Percentiles rank a stretch among this genome's conserved stretches.
These are phyloP conservation scores for Artemisia annua DNA, from an alignment of 129 eudicot genomes.

Conservation along the genomic window DNA sequence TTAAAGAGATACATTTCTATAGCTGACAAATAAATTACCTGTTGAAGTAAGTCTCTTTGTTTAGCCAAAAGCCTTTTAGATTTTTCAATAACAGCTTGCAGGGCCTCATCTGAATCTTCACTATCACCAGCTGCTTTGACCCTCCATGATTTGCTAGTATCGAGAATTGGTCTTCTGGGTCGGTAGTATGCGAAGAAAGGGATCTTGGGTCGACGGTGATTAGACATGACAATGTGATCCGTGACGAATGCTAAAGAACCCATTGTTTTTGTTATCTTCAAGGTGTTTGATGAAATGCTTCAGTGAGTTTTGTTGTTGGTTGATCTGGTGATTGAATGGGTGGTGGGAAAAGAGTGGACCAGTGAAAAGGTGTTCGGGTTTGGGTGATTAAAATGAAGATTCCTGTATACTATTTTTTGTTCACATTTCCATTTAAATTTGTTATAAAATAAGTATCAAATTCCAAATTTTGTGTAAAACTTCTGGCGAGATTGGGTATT, in stretches of 20 bases:
- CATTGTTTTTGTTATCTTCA: slow-evolving; percentile 61
- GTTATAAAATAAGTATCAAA: too few relatives aligned
- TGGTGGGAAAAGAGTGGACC: not conserved
- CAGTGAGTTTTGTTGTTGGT: slow-evolving; percentile 16
- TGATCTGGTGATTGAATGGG: not conserved
- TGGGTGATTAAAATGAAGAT: too few relatives aligned
- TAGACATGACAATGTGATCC: slow-evolving; percentile 36
- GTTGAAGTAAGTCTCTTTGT: slow-evolving; percentile 64
- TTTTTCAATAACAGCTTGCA: slow-evolving; percentile 84
- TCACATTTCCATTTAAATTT: too few relatives aligned
- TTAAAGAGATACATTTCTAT: too few relatives aligned
- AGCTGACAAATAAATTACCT: slow-evolving; percentile 33
- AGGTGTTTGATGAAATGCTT: slow-evolving; percentile 40
- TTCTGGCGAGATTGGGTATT: too few relatives aligned
- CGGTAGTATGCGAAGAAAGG: slow-evolving; percentile 34
- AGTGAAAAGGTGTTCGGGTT: not conserved
- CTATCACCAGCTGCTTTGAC: slow-evolving; percentile 33
- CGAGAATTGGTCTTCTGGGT: slow-evolving; percentile 33
- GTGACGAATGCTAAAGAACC: slow-evolving; percentile 46
- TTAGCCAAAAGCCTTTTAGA: slow-evolving; percentile 71
- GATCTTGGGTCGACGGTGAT: slow-evolving; percentile 33
- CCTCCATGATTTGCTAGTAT: slow-evolving; percentile 33
- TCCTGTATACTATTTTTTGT: too few relatives aligned
- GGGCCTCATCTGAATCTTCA: slow-evolving; percentile 55
- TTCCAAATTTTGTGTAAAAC: too few relatives aligned